Base-by-base conservation (phyloP, 2,329 filamentous ascomycete species). In the Talaromyces amestolkiae region DNA sequence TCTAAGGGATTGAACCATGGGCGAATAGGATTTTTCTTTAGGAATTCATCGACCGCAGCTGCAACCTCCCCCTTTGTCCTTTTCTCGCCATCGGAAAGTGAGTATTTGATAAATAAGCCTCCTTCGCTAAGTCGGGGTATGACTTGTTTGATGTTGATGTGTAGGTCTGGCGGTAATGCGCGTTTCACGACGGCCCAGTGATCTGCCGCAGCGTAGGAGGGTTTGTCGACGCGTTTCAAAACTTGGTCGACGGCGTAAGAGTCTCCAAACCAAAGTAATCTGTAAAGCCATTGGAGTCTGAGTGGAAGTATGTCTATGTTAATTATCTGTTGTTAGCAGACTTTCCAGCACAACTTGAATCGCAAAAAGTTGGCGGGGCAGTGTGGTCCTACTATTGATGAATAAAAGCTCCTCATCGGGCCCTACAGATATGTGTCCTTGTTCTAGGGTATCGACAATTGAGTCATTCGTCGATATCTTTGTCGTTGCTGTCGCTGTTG, bases 1-100 rank as follows among this genome's bases (percentile, higher is more conserved):
- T 87, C 84, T 69, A 97, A 89, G 0, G 93, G 93, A 70, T 89
- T 96, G 81, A 95, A 97, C 91, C 93, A 96, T 2, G 94, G 93
- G 67, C 88, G 91, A 43, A 96, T 86, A 0, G 89, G 90, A 17
- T 89, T 84, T 66, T 92, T 82, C 65, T 85, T 80, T 1, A 98
- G 81, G 68, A 89, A 84, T 37, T 86, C 80, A 27, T 84, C 80
- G 3, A 97, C 79, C 2, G 81, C 82, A 22, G 81, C 82, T 78
- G 89, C 87, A 15, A 92, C 82, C 33, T 87, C 84, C 22, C 81
- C 79, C 24, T 54, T 66, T 4, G 41, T 63, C n/a, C 61, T 59
- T 45, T 13, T 31, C 2, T 83, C 75, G 10, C 77, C 75, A 19
- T 79, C 71, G 70, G 83, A 81, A 69, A 86, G 86, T 17, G 84